Evolutionary conservation across 2,329 filamentous ascomycete genomes (phyloP), one percentile per base, ranked within the genome.

Genomic region (Ascochyta rabiei): DNA sequence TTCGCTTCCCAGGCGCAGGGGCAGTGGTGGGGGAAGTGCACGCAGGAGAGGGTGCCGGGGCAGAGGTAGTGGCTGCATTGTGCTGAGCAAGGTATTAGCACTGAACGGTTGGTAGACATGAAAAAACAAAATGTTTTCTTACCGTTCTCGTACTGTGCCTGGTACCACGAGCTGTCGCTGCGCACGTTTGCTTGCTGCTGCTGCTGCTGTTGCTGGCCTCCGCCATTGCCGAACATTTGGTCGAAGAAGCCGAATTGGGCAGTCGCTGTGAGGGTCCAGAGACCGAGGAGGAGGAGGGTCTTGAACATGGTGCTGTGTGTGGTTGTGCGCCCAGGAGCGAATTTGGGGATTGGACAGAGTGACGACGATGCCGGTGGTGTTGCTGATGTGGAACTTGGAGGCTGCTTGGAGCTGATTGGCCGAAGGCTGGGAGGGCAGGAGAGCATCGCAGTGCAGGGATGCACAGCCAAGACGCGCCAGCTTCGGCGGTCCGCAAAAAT

Each of bases 161-260:
- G 87, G 75, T 97, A 98, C 80, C 90, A 89, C 21, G 81, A 79
- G 13, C 90, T 89, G 77, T 98, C 93, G 69, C 90, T 96, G 2
- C 90, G 84, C 24, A 89, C 90, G 74, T 97, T 95, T 68, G 91
- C 88, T 23, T 87, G 82, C 49, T 83, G 81, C 43, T 85, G 84
- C n/a, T n/a, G 21, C 21, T 23, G 21, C 40, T 82, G 80, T 38
- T 83, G 81, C 37, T 82, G 80, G 74, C 42, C 83, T 76, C 62
- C 86, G 83, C 53, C 84, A 80, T 82, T 81, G 66, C 86, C 84
- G 75, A 99, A 98, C 91, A 98, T 96, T 69, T 98, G 91, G 75
- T 97, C 93, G 78, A 98, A 99, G 84, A 99, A 96, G 72, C 91
- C 89, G 76, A 98, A 98, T 77, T 98, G 93, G 10, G 91, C 91